Conservation (phyloP, 192 early-diverging fungal species). For the Coemansia biformis region DNA sequence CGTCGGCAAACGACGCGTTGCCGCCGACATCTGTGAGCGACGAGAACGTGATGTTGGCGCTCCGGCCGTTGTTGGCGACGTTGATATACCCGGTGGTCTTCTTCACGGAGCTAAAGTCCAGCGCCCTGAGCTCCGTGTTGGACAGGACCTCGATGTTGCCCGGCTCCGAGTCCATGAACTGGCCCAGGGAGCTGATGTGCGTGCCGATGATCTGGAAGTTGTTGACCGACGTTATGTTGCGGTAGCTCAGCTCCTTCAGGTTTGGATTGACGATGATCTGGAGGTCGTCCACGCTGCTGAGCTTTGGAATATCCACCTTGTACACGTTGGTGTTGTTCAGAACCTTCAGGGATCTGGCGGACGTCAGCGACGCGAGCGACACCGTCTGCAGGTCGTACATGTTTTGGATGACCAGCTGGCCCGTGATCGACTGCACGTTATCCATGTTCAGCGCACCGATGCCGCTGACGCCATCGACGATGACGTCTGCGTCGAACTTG, state of each 20-base stretch:
- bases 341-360: conserved; percentile 40
- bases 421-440: conserved; percentile 38
- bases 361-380: conserved; percentile 37
- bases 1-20: conserved; percentile 58
- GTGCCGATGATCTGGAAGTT: conserved; percentile 53
- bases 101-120: conserved; percentile 50
- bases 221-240: conserved; percentile 43
- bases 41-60: conserved; percentile 43
- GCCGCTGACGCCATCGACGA: conserved; percentile 30
- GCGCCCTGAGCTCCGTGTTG: conserved; percentile 51
- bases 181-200: conserved; percentile 38
- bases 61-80: conserved; percentile 55
- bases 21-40: conserved; percentile 51
- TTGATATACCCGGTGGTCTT: conserved; percentile 49
- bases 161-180: conserved; percentile 31
- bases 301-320: conserved; percentile 36
- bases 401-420: conserved; percentile 52
- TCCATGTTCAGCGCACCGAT: conserved; percentile 31
- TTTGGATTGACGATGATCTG: conserved; percentile 52
- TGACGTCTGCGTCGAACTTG: conserved; percentile 35
- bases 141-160: conserved; percentile 53
- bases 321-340: conserved; percentile 56
- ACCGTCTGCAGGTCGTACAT: conserved; percentile 50
- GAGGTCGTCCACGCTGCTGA: conserved; percentile 44
- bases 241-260: conserved; percentile 41